Conservation (phyloP, 2,329 filamentous ascomycete species). For the Claviceps fusiformis region DNA sequence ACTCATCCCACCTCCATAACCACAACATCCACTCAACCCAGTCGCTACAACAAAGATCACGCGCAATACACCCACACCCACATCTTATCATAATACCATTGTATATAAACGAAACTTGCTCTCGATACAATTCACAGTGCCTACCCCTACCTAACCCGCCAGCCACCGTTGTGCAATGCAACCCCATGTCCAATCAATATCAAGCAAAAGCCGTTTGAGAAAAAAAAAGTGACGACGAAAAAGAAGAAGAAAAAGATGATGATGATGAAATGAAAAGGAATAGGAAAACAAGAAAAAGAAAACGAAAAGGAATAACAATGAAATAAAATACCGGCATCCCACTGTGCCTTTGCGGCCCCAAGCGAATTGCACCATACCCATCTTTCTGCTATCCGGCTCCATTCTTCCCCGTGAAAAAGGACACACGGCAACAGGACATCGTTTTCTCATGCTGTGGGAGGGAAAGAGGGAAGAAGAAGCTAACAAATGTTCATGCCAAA, state of each 20-base stretch:
- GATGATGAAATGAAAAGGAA: too few species aligned
- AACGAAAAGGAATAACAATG: background rate
- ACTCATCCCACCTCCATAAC: too few species aligned
- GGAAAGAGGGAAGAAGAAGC: constrained; percentile 1
- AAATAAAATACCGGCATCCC: background rate
- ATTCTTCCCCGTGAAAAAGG: background rate
- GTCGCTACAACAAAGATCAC: too few species aligned
- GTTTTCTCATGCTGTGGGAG: constrained; percentile 13
- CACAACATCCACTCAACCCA: too few species aligned
- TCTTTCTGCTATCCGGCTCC: background rate
- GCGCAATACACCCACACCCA: too few species aligned
- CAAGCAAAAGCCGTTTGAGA: background rate
- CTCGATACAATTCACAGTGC: background rate
- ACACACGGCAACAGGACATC: background rate
- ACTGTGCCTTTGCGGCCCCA: background rate
- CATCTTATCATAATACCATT: background rate
- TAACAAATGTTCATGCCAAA: constrained; percentile 19
- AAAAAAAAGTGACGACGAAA: too few species aligned
- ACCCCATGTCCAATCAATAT: background rate
- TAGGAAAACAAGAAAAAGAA: background rate
- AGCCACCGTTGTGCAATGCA: background rate
- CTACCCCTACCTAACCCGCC: background rate
- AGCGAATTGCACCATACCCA: background rate
- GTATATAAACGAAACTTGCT: background rate
- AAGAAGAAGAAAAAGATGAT: too few species aligned